Percentiles rank a stretch among this genome's conserved stretches.
Evolutionary conservation across 768 basidiomycete species (phyloP).

Genomic region (Leccinum imitatum): DNA sequence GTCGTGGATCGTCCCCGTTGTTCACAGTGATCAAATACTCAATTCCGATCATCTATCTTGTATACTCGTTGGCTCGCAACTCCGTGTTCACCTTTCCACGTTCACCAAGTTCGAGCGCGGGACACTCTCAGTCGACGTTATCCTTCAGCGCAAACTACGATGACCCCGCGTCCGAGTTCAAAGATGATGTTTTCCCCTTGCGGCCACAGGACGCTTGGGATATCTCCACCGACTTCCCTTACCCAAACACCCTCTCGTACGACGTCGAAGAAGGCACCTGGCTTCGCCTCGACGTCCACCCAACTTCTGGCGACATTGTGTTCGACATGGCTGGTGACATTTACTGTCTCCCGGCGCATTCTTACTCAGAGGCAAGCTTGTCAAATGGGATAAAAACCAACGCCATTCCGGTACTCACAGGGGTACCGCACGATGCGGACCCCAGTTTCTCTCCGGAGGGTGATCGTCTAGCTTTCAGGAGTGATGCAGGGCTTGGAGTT

Average conservation of each 20-base stretch:
- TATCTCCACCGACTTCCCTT: constrained; percentile 73
- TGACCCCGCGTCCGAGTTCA: constrained; percentile 44
- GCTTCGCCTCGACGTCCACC: constrained; percentile 72
- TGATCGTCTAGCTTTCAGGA: constrained; percentile 62
- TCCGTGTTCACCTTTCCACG: constrained; percentile 1
- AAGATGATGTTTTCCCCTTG: constrained; percentile 61
- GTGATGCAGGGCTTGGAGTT: constrained; percentile 69
- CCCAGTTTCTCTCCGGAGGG: constrained; percentile 73
- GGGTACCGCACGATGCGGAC: constrained; percentile 69
- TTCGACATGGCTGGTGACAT: constrained; percentile 77
- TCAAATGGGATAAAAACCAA: constrained; percentile 26
- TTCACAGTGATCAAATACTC: constrained; percentile 18
- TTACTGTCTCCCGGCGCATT: constrained; percentile 59
- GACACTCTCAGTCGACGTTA: constrained; percentile 6
- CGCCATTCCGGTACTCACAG: constrained; percentile 60
- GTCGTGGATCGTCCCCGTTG: background rate
- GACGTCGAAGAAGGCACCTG: constrained; percentile 75
- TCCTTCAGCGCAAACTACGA: constrained; percentile 15
- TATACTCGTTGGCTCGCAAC: constrained; percentile 17
- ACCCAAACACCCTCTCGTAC: constrained; percentile 63
- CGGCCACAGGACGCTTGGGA: constrained; percentile 60
- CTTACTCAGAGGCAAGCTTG: constrained; percentile 34
- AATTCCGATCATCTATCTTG: constrained; percentile 21
- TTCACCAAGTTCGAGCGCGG: background rate
- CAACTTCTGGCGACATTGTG: constrained; percentile 65